Evolutionary conservation across 2,329 filamentous ascomycete species (phyloP).

Genomic region (Trichophyton simii): DNA sequence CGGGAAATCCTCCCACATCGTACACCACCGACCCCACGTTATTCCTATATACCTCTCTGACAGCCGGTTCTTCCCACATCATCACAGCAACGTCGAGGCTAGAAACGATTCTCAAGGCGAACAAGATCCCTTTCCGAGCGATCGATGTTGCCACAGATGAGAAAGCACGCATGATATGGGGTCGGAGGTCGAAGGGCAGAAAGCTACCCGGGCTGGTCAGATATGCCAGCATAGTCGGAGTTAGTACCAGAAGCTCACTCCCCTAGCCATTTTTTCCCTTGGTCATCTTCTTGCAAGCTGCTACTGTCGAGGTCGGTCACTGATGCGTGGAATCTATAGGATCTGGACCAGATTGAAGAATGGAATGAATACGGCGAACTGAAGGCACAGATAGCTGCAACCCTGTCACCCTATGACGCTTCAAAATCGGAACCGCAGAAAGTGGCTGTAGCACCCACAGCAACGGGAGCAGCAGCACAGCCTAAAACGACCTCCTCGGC

Average conservation of each 20-base stretch:
- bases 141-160: constrained; percentile 85
- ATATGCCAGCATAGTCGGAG: constrained; percentile 70
- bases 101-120: constrained; percentile 90
- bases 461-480: constrained; percentile 12
- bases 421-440: constrained; percentile 15
- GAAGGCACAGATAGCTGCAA: constrained; percentile 57
- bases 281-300: neutral
- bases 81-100: constrained; percentile 90
- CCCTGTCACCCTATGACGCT: constrained; percentile 13
- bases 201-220: constrained; percentile 86
- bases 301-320: neutral
- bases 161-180: constrained; percentile 78
- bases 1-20: constrained; percentile 23
- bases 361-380: constrained; percentile 99
- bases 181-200: constrained; percentile 67
- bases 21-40: constrained; percentile 52
- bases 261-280: neutral
- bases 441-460: constrained; percentile 16
- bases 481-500: constrained; percentile 21
- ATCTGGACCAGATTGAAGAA: constrained; percentile 87
- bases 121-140: constrained; percentile 85
- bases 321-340: constrained; percentile 40
- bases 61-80: constrained; percentile 88
- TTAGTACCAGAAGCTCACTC: constrained; percentile 35
- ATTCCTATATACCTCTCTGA: constrained; percentile 93